Evolutionary conservation across 306 rosid genomes (phyloP), one percentile per base, ranked within the genome.

Genomic region (Betula pendula): DNA sequence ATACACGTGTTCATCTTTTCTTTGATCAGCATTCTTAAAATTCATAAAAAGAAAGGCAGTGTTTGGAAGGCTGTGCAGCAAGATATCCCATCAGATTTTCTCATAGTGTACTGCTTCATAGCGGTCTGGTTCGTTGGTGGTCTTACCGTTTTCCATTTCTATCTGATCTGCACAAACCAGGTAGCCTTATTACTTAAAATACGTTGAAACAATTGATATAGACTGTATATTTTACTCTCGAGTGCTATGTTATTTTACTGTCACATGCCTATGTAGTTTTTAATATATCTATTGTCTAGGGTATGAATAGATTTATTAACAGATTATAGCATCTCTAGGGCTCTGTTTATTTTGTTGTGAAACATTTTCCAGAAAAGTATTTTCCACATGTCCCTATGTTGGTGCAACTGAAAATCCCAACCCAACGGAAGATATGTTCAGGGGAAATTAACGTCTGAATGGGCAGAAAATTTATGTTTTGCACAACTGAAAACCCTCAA

Each of bases 101-200:
- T 95, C 72, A 68, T 89, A 51, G 72, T 79, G 25, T 92, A 92
- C 82, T 89, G 97, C 90, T 95, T 92, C 79, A 49, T 92, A 11
- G 90, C 92, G 42, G 86, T 90, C 74, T 92, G 97, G 99, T 95
- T 95, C 68, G 99, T 95, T 70, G 99, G 97, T 58, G 99, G 99
- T 85, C 99, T 95, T 63, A 84, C 97, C 43, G 75, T 86, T 49
- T 95, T 95, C 90, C 99, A 95, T 88, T 87, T 87, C 82, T 91
- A 89, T 84, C 94, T 95, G 76, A 81, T 92, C 35, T 84, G 91
- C 75, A 89, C 92, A 81, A 95, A 92, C 83, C 97, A 95, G 98
- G 98, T 92, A 71, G 82, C 50, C 76, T 81, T 81, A 62, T 76
- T 77, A 65, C 70, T 40, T 74, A 47, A 68, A 68, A 59, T 80